Conservation (phyloP, 306 rosid species). For the Pterocarpus macrocarpus region DNA sequence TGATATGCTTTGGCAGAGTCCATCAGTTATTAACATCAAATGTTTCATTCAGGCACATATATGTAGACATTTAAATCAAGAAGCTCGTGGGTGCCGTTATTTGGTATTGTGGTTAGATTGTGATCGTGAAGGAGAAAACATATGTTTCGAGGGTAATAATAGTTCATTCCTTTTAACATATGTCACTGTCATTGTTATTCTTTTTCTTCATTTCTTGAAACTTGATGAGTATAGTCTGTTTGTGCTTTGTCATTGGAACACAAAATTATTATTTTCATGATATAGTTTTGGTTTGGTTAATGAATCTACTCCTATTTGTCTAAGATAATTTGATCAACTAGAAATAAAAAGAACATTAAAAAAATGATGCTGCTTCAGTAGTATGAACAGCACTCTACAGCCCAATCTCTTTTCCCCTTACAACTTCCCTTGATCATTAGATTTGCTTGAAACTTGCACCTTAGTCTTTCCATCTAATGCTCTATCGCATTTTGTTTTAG, state of each 20-base stretch:
- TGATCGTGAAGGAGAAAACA: conserved; percentile 98
- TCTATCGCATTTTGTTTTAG: conserved; percentile 20
- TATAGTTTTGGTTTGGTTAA: conserved; percentile 37
- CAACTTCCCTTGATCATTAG: conserved; percentile 1
- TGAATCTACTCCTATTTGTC: conserved; percentile 1
- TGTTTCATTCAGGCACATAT: conserved; percentile 79
- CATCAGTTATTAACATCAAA: conserved; percentile 40
- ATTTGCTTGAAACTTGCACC: conserved; percentile 25
- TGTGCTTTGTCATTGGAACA: conserved; percentile 22
- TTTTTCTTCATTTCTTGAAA: conserved; percentile 37
- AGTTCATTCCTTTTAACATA: conserved; percentile 9
- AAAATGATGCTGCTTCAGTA: conserved; percentile 15
- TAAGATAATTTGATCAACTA: conserved; percentile 17
- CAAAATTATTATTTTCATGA: conserved; percentile 35
- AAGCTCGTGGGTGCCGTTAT: conserved; percentile 86
- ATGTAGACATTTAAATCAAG: conserved; percentile 85
- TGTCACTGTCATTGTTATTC: conserved; percentile 15
- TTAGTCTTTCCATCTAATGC: conserved; percentile 16
- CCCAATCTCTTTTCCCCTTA: conserved; percentile 15
- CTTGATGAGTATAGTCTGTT: neutral
- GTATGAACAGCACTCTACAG: neutral
- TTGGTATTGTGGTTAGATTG: conserved; percentile 97
- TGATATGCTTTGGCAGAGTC: conserved; percentile 37
- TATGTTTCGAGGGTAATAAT: conserved; percentile 90
- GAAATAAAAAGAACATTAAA: neutral